Percentiles rank a stretch among this genome's conserved stretches.
These are phyloP conservation scores for Backusella macrospora DNA, from an alignment of 192 early-diverging fungal species.

Conservation along the genomic window DNA sequence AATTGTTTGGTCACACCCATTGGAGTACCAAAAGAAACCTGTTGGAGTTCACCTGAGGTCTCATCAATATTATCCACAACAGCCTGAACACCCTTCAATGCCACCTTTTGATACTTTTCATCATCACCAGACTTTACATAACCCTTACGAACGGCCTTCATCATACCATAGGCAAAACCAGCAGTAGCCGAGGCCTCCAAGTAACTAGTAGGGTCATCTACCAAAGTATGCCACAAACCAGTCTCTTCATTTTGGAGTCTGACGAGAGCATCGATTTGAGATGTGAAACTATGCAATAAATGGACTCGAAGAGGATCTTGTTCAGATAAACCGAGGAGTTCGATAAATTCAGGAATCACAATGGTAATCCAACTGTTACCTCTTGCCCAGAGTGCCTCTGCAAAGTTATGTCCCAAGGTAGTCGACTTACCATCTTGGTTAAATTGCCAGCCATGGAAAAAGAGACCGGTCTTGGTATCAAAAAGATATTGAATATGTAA, in stretches of 20 bases:
- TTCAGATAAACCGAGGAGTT: conserved; percentile 14
- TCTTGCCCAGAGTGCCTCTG: conserved; percentile 27
- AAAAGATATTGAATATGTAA: conserved; percentile 23
- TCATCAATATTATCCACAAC: conserved; percentile 25
- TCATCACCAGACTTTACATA: not conserved
- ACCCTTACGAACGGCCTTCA: conserved; percentile 23
- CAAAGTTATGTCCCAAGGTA: conserved; percentile 24
- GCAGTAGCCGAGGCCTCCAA: conserved; percentile 25
- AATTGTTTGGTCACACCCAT: conserved; percentile 23
- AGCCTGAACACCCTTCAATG: conserved; percentile 16
- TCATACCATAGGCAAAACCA: conserved; percentile 28
- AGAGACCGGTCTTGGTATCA: conserved; percentile 24
- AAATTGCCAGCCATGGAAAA: conserved; percentile 31
- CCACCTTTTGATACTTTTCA: not conserved
- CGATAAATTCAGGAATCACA: conserved; percentile 33
- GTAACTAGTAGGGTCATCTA: conserved; percentile 19
- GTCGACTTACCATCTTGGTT: not conserved
- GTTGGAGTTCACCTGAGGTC: conserved; percentile 16
- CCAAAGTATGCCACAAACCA: conserved; percentile 24
- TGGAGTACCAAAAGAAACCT: conserved; percentile 28
- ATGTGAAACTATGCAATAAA: conserved; percentile 11
- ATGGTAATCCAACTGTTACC: conserved; percentile 35
- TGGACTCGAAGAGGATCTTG: conserved; percentile 24
- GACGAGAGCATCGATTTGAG: conserved; percentile 19
- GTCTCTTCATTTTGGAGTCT: conserved; percentile 23